Base-by-base conservation (phyloP, 2,329 filamentous ascomycete genomes). In the Pezicula carpinea region DNA sequence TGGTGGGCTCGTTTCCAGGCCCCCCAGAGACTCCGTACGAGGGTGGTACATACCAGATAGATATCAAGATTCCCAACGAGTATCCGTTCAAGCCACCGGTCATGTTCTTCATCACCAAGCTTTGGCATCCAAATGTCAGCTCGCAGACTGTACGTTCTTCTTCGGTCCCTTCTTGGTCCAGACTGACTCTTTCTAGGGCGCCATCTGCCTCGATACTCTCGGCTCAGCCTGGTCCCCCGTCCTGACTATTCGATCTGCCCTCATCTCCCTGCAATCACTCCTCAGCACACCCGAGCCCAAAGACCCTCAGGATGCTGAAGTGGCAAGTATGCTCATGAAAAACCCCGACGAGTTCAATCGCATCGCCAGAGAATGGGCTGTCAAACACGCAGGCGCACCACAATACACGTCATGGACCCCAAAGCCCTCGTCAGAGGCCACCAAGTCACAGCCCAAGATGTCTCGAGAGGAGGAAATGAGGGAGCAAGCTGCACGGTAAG, bases 71-170 rank as follows among this genome's bases (percentile, higher is more conserved):
- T 44, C 91, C 92, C 0, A 79, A 79, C 52, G 87, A 87, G 57
- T 99, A 99, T 62, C 93, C 93, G 0, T 99, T 99, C 72, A 87
- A 90, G 58, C 89, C 92, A 4, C 93, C 93, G 4, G 68, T 80
- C 49, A 97, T 99, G 86, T 85, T 82, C 59, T 97, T 97, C 63
- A 80, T 85, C 54, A 99, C 93, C 54, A 91, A 85, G 68, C 85
- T 97, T 58, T 99, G 91, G 91, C 93, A 99, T 66, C 93, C 93
- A 29, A 99, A 99, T 64, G 82, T 99, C 70, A 95, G 88, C 75
- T 92, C 87, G 61, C 87, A 93, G 65, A 96, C 91, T 34, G 90
- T 95, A 71, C 62, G 83, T 74, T 15, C 39, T 31, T 13, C 3
- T n/a, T n/a, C n/a, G n/a, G n/a, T n/a, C 10, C 33, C 19, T 18